Conservation (phyloP, 1,284 basidiomycete genomes). For the Austropuccinia psidii region DNA sequence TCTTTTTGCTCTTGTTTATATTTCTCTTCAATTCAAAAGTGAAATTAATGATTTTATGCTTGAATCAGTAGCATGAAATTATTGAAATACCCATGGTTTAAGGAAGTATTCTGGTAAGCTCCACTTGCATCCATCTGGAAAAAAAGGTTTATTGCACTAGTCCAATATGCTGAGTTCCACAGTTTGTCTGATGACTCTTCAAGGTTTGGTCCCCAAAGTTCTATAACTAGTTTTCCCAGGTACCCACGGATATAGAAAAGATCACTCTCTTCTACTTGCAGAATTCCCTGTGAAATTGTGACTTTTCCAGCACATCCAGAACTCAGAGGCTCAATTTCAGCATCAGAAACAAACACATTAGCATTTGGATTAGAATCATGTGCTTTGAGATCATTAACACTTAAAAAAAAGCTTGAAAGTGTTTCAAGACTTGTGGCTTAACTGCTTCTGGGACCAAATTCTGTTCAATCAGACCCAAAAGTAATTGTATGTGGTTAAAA, state of each 20-base stretch:
- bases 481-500: no score
- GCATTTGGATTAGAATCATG: no score
- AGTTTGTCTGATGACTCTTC: not conserved
- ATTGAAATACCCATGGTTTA: not conserved
- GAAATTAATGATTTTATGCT: slow-evolving; percentile 21
- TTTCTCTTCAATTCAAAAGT: not conserved
- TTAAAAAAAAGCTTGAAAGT: no score
- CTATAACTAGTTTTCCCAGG: not conserved
- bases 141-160: not conserved
- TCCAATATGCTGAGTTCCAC: not conserved
- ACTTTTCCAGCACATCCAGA: no score
- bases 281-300: no score
- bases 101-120: slow-evolving; percentile 3
- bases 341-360: no score
- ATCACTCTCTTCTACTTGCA: no score
- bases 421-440: no score
- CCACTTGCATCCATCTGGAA: not conserved
- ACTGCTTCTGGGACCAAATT: no score
- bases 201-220: slow-evolving; percentile 9
- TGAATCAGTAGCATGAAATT: not conserved
- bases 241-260: slow-evolving; percentile 1
- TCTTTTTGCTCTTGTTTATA: slow-evolving; percentile 14
- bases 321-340: no score
- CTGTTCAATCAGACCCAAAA: no score
- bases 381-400: no score